Evolutionary conservation across 129 eudicot genomes (phyloP).

Genomic region (Artemisia argyi): DNA sequence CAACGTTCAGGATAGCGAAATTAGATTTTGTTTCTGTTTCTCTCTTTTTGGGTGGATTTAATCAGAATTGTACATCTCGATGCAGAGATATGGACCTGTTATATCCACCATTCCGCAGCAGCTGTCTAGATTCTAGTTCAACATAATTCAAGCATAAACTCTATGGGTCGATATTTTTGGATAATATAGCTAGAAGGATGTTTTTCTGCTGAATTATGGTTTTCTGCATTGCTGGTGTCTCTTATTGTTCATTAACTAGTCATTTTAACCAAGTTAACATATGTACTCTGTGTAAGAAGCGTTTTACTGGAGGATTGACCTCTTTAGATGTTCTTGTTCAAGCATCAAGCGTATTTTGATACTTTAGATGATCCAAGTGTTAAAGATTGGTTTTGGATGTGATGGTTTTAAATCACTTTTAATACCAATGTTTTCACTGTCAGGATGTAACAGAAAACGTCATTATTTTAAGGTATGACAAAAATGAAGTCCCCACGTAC

Average conservation of each 20-base stretch:
- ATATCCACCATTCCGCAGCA: conserved; percentile 74
- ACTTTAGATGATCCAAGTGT: too few relatives aligned
- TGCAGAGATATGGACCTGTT: conserved; percentile 78
- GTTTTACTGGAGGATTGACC: not conserved
- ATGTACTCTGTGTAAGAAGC: not conserved
- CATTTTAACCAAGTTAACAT: conserved; percentile 7
- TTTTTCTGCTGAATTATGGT: too few relatives aligned
- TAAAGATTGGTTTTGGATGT: too few relatives aligned
- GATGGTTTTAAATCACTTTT: too few relatives aligned
- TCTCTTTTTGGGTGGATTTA: too few relatives aligned
- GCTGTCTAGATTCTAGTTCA: conserved; percentile 68
- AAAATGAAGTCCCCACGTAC: too few relatives aligned
- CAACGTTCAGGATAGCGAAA: conserved; percentile 52
- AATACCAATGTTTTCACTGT: too few relatives aligned
- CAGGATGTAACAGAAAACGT: too few relatives aligned
- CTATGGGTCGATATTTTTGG: not conserved
- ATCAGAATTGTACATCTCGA: conserved; percentile 10
- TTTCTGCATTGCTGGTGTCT: conserved; percentile 12
- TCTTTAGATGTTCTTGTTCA: not conserved
- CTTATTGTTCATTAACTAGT: conserved; percentile 8
- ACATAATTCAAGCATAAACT: conserved; percentile 42
- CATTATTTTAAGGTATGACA: too few relatives aligned
- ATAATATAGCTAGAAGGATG: conserved; percentile 6
- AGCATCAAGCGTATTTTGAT: too few relatives aligned
- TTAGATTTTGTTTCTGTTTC: too few relatives aligned